phyloP scores from a whole-genome alignment of 805 yeast species.

The Pichia heedii region DNA sequence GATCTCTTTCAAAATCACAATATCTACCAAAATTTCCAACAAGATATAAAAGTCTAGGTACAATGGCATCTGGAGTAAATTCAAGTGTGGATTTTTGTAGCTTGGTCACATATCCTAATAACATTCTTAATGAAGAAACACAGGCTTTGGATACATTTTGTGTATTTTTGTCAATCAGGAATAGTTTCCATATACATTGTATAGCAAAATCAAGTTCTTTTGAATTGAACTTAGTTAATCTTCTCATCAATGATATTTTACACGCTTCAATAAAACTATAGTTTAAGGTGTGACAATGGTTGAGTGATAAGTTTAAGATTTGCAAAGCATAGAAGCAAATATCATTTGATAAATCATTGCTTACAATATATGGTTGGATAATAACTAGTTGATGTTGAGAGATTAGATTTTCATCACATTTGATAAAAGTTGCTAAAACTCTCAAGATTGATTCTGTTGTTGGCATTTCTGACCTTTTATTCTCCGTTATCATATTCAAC shows the following conservation, averaged over 20 bases:
- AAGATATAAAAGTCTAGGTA: conserved; percentile 50
- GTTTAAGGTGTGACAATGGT: conserved; percentile 36
- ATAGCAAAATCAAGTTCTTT: conserved; percentile 65
- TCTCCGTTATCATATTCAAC: conserved; percentile 30
- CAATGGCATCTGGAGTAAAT: conserved; percentile 33
- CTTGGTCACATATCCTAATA: conserved; percentile 37
- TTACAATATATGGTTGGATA: conserved; percentile 55
- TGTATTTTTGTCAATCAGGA: conserved; percentile 37
- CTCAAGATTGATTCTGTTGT: conserved; percentile 33
- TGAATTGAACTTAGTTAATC: conserved; percentile 51
- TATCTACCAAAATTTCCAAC: conserved; percentile 64
- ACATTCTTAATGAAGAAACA: conserved; percentile 44
- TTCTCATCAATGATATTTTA: conserved; percentile 42
- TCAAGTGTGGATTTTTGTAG: conserved; percentile 6
- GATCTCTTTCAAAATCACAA: conserved; percentile 48
- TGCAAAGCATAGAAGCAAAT: conserved; percentile 42
- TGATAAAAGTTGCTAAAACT: conserved; percentile 48
- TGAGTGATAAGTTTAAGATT: conserved; percentile 44
- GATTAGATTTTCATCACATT: conserved; percentile 43
- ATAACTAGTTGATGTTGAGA: conserved; percentile 58
- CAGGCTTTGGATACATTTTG: conserved; percentile 52
- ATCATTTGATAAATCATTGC: conserved; percentile 34
- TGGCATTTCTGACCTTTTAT: conserved; percentile 20
- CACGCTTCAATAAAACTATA: conserved; percentile 41
- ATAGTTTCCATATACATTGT: conserved; percentile 55